These are phyloP conservation scores for Eragrostis curvula DNA, from an alignment of 176 grass and related monocot species.

Conservation along the genomic window DNA sequence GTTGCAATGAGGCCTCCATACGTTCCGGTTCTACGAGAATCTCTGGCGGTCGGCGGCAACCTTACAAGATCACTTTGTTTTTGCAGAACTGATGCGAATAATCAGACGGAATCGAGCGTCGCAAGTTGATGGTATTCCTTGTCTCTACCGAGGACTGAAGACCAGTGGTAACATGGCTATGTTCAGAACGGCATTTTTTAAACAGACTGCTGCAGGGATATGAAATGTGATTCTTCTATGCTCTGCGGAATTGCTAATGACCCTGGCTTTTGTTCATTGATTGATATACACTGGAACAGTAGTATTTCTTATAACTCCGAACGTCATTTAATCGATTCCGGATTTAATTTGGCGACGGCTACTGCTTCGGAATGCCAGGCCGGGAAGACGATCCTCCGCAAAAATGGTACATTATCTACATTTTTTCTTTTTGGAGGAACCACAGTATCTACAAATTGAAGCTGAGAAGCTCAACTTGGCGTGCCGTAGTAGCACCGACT, in stretches of 20 bases:
- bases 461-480: not conserved
- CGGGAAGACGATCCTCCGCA: not conserved
- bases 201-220: not conserved
- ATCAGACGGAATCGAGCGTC: not conserved
- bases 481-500: not conserved
- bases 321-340: not conserved
- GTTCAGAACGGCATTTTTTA: not conserved
- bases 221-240: not conserved
- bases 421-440: no score
- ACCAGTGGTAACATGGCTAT: slow-evolving; percentile 26
- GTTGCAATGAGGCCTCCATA: no score
- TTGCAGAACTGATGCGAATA: not conserved
- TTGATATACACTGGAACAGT: not conserved
- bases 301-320: not conserved
- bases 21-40: not conserved
- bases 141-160: not conserved
- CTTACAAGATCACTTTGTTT: not conserved
- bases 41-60: slow-evolving; percentile 10
- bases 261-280: not conserved
- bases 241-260: not conserved
- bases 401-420: not conserved
- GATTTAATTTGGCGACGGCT: not conserved
- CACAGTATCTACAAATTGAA: not conserved
- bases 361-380: not conserved
- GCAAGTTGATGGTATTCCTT: slow-evolving; percentile 1